Evolutionary conservation across 2,329 filamentous ascomycete genomes (phyloP), one percentile per base, ranked within the genome.

Genomic region (Didymella pinodella): DNA sequence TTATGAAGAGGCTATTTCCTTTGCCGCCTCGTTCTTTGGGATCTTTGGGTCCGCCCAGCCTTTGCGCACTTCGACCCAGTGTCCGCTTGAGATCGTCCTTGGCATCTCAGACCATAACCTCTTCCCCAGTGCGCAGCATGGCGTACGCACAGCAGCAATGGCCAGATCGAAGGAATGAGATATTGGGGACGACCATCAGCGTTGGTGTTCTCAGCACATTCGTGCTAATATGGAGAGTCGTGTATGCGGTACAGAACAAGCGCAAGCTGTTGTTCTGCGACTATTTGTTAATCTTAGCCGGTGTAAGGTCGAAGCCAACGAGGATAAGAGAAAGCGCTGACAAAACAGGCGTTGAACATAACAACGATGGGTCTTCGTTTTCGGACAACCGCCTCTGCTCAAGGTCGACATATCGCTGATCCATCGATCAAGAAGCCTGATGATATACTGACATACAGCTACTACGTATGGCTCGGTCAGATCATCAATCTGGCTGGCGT

Each of bases 401-500:
- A 63, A 22, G 69, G 70, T 12, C 62, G 69, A 38, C 68, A 71
- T 34, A 65, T 71, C 26, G 20, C n/a, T 1, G 68, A 73, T 44
- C 67, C 69, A 2, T 65, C 60, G 26, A 67, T 69, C 38, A 63
- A 25, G 16, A 56, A 65, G 29, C 63, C 65, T 5, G 18, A 60
- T 11, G 63, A 69, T 20, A 41, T 71, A 8, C 5, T 57, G 3
- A 11, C 57, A 2, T 72, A 72, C 54, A 66, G 54, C 26, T 69
- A 69, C 47, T 65, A 63, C 54, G 44, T 69, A 7, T 72, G 57
- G 59, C 53, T 70, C 28, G 61, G 56, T 4, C 65, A 71, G 29
- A 47, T 71, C 26, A 49, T 68, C 52, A 74, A 73, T 43, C 45
- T 72, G n/a, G 57, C 68, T n/a, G 69, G 60, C 10, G 57, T 74